Evolutionary conservation across 495 filamentous ascomycete genomes (phyloP).

Genomic region (Amorphotheca resinae): DNA sequence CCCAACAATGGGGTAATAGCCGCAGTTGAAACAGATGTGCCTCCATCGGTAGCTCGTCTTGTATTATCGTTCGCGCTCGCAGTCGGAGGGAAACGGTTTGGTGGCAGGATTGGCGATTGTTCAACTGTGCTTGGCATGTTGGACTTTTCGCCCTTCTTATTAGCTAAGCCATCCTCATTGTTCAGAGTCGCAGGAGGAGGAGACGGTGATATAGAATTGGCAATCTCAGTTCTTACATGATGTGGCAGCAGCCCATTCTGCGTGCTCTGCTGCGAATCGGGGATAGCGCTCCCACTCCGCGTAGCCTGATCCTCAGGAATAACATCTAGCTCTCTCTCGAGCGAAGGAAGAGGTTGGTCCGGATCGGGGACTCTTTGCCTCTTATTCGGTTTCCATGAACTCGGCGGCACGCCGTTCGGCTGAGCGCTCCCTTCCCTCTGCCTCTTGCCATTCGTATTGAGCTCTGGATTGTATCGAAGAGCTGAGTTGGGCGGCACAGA

Average conservation of each 20-base stretch:
- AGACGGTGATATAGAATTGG: conserved; percentile 10
- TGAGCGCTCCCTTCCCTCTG: conserved; percentile 6
- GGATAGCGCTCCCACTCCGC: conserved; percentile 1
- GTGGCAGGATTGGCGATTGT: background rate
- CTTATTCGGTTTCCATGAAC: conserved; percentile 10
- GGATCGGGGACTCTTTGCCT: conserved; percentile 14
- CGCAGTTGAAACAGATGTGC: conserved; percentile 16
- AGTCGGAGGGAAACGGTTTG: background rate
- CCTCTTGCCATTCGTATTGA: conserved; percentile 9
- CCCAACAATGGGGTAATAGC: conserved; percentile 14
- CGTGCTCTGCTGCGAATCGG: conserved; percentile 13
- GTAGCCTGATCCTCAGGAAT: background rate
- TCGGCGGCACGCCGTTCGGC: conserved; percentile 4
- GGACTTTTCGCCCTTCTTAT: conserved; percentile 8
- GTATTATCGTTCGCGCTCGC: background rate
- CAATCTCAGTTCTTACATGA: conserved; percentile 12
- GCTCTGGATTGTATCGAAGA: conserved; percentile 11
- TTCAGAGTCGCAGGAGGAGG: conserved; percentile 5
- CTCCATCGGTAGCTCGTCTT: conserved; percentile 14
- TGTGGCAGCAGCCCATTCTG: conserved; percentile 3
- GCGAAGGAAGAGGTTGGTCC: conserved; percentile 16
- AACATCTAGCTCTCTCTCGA: conserved; percentile 5
- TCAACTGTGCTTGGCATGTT: background rate
- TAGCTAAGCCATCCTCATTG: conserved; percentile 2
- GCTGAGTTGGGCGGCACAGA: conserved; percentile 19